Percentiles rank a stretch among this genome's conserved stretches.
phyloP scores from a whole-genome alignment of 345 rosid species.

The Murraya koenigii region DNA sequence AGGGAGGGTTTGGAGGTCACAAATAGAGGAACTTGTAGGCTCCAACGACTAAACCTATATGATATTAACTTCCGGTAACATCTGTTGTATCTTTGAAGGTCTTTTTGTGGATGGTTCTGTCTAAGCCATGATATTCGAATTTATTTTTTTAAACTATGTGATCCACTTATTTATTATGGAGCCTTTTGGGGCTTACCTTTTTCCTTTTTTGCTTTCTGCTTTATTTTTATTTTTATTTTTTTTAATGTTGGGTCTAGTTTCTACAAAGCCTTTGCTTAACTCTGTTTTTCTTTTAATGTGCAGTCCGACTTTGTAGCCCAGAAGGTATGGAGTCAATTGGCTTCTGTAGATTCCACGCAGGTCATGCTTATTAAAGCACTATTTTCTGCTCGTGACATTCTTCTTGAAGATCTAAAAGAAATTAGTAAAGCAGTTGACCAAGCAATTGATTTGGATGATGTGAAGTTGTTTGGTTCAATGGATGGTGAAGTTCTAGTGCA shows the following conservation, averaged over 20 bases:
- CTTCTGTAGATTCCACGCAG: conserved; percentile 43
- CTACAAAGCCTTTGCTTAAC: background rate
- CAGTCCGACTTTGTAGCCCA: conserved; percentile 21
- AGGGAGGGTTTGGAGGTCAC: background rate
- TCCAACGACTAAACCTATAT: background rate
- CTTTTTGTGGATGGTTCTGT: background rate
- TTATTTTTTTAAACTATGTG: background rate
- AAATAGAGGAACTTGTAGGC: background rate
- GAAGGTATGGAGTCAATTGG: conserved; percentile 47
- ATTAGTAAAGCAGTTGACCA: conserved; percentile 60
- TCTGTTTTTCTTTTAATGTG: conserved; percentile 5
- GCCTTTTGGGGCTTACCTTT: background rate
- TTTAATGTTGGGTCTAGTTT: background rate
- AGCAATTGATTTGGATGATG: conserved; percentile 52
- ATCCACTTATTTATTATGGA: background rate
- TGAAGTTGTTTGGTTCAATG: conserved; percentile 29
- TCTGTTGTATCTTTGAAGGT: conserved; percentile 1
- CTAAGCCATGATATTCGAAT: background rate
- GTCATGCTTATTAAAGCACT: conserved; percentile 61
- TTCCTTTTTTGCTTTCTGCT: no score
- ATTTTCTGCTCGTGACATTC: conserved; percentile 53
- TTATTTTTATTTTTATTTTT: background rate
- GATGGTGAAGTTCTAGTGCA: conserved; percentile 44
- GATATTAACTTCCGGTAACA: background rate
- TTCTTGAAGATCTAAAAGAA: conserved; percentile 61